Evolutionary conservation across 371 early-diverging fungal genomes (phyloP), one percentile per base, ranked within the genome.

Genomic region (Phascolomyces articulosus): DNA sequence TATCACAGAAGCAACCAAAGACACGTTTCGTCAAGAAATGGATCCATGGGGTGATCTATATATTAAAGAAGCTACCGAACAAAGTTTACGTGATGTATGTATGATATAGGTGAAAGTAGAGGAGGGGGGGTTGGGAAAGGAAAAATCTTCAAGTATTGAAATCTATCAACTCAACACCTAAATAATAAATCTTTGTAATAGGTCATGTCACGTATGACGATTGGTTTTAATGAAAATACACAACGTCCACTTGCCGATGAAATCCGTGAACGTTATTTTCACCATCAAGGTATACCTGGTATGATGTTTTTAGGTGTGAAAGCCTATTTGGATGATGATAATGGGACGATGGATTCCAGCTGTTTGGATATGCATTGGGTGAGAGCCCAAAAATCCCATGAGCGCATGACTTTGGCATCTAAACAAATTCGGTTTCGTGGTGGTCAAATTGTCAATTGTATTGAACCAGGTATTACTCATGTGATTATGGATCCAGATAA

Each of bases 11-110:
- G 58, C 64, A 13, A 90, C 89, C 0, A 58, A 69, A 24, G 58
- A 65, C 2, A 58, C 67, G 23, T 85, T 91, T 40, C 63, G 75
- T 16, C 60, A 67, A 54, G 75, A 69, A 23, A 87, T 89, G 68
- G 94, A 93, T 75, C 47, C 62, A 21, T 92, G 74, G 63, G 89
- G 91, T 0, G 94, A 92, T 63, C 79, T 81, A 21, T 93, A 85
- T 65, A 82, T 77, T 0, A 85, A 88, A 27, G 81, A 82, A 38
- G 66, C 87, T 2, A 82, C 79, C n/a, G 70, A 69, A 15, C 76
- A 79, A 28, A 68, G 68, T 9, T 64, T 90, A 29, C 72, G 80
- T 60, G 85, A 89, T 77, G 90, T 90, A 72, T 23, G 62, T 28
- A 18, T 40, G 26, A 7, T 24, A n/a, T n/a, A n/a, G n/a, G n/a